Conservation (phyloP, 306 rosid genomes). For the Hippophae tibetana region DNA sequence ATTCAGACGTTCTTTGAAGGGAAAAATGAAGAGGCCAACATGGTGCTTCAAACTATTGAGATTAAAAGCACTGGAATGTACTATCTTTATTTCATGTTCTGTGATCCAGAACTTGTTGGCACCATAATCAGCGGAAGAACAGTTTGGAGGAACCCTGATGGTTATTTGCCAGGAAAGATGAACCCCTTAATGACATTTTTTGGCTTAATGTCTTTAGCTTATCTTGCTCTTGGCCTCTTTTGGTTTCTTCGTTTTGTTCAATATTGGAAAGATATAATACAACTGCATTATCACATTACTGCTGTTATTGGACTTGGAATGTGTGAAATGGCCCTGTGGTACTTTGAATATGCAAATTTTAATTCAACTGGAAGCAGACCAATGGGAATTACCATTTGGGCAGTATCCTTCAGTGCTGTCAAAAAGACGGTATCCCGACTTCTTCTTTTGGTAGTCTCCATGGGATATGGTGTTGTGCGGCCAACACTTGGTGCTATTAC, state of each 20-base stretch:
- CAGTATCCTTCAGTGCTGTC: slow-evolving; percentile 49
- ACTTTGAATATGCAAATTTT: slow-evolving; percentile 62
- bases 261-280: slow-evolving; percentile 60
- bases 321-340: slow-evolving; percentile 84
- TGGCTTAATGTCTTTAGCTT: slow-evolving; percentile 61
- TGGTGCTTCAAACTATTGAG: slow-evolving; percentile 43
- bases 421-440: slow-evolving; percentile 65
- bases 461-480: slow-evolving; percentile 65
- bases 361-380: slow-evolving; percentile 66
- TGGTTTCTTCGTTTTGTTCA: slow-evolving; percentile 62
- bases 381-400: slow-evolving; percentile 62
- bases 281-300: slow-evolving; percentile 63
- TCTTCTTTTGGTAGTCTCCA: slow-evolving; percentile 61
- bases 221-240: slow-evolving; percentile 51
- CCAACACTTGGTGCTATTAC: slow-evolving; percentile 62
- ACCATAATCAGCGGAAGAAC: slow-evolving; percentile 51
- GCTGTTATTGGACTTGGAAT: slow-evolving; percentile 67
- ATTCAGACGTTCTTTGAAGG: slow-evolving; percentile 58
- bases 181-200: slow-evolving; percentile 56
- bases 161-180: slow-evolving; percentile 73
- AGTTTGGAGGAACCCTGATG: slow-evolving; percentile 73
- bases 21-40: slow-evolving; percentile 41
- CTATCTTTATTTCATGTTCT: slow-evolving; percentile 63
- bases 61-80: slow-evolving; percentile 65
- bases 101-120: slow-evolving; percentile 64